Evolutionary conservation across 805 yeast species (phyloP).

Genomic region (Trichomonascus vanleenenianus): DNA sequence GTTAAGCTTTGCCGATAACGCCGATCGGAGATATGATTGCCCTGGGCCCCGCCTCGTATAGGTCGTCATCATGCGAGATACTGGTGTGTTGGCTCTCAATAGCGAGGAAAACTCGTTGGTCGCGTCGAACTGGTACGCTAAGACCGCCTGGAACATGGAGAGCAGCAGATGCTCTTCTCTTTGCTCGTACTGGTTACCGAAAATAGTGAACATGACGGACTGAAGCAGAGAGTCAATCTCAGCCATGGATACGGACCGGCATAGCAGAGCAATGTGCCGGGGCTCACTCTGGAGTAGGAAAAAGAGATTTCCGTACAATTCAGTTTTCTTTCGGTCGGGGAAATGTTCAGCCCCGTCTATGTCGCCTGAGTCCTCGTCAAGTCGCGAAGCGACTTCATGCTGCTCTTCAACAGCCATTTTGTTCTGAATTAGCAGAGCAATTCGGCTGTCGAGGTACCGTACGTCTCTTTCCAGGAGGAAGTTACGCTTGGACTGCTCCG

Average conservation of each 20-base stretch:
- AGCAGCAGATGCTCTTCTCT: constrained; percentile 33
- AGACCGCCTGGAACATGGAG: constrained; percentile 32
- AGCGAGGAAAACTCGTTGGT: constrained; percentile 29
- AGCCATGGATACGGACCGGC: constrained; percentile 26
- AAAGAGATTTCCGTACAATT: constrained; percentile 29
- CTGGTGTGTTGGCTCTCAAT: constrained; percentile 34
- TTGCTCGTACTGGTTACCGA: constrained; percentile 35
- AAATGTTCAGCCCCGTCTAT: constrained; percentile 18
- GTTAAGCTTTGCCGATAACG: constrained; percentile 23
- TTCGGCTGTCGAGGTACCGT: constrained; percentile 31
- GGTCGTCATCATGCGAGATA: constrained; percentile 33
- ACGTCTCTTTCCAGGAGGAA: constrained; percentile 33
- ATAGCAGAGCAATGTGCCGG: constrained; percentile 28
- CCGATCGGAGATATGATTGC: constrained; percentile 29
- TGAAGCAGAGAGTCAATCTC: constrained; percentile 33
- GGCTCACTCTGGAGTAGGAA: constrained; percentile 33
- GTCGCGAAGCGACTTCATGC: constrained; percentile 27
- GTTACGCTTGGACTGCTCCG: constrained; percentile 30
- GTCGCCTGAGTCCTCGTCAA: constrained; percentile 18
- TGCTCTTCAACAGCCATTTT: constrained; percentile 32
- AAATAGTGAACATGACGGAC: constrained; percentile 34
- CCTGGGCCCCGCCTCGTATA: constrained; percentile 35
- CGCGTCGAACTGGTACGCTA: constrained; percentile 31
- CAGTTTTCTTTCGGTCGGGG: constrained; percentile 26
- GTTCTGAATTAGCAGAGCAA: constrained; percentile 33